These are phyloP conservation scores for Grosmannia huntii DNA, from an alignment of 2,329 filamentous ascomycete genomes.

Conservation along the genomic window DNA sequence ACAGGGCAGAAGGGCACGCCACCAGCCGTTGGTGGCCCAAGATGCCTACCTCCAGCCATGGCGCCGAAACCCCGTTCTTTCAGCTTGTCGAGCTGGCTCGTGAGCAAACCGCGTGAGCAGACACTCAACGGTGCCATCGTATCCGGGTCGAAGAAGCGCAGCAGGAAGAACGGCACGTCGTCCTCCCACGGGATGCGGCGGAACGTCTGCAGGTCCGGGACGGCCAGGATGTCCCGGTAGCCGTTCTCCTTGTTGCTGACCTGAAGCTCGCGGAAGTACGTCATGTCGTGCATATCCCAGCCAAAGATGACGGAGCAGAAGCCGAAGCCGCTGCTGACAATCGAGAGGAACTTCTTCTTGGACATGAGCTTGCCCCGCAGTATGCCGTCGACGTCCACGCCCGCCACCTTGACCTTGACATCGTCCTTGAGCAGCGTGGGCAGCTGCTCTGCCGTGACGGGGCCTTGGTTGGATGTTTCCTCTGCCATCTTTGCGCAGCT, in stretches of 20 bases:
- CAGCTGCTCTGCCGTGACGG: slow-evolving; percentile 50
- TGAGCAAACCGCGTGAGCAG: slow-evolving; percentile 67
- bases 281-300: slow-evolving; percentile 95
- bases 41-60: slow-evolving; percentile 65
- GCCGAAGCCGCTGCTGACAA: slow-evolving; percentile 71
- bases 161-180: slow-evolving; percentile 71
- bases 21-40: not conserved
- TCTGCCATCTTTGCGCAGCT: too few species aligned
- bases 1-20: not conserved
- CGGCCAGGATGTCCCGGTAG: slow-evolving; percentile 72
- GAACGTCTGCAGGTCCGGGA: slow-evolving; percentile 66
- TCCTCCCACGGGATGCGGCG: slow-evolving; percentile 85
- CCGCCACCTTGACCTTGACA: slow-evolving; percentile 73
- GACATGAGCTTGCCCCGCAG: slow-evolving; percentile 83
- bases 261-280: slow-evolving; percentile 71
- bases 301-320: slow-evolving; percentile 93
- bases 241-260: slow-evolving; percentile 88
- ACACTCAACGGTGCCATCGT: slow-evolving; percentile 58
- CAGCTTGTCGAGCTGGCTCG: slow-evolving; percentile 54
- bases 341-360: slow-evolving; percentile 82
- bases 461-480: too few species aligned
- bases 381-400: slow-evolving; percentile 75
- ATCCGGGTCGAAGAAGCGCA: slow-evolving; percentile 75
- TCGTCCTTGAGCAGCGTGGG: slow-evolving; percentile 57
- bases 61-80: slow-evolving; percentile 59